These are phyloP conservation scores for Rhinocladiella mackenziei DNA, from an alignment of 2,329 filamentous ascomycete genomes.

Conservation along the genomic window DNA sequence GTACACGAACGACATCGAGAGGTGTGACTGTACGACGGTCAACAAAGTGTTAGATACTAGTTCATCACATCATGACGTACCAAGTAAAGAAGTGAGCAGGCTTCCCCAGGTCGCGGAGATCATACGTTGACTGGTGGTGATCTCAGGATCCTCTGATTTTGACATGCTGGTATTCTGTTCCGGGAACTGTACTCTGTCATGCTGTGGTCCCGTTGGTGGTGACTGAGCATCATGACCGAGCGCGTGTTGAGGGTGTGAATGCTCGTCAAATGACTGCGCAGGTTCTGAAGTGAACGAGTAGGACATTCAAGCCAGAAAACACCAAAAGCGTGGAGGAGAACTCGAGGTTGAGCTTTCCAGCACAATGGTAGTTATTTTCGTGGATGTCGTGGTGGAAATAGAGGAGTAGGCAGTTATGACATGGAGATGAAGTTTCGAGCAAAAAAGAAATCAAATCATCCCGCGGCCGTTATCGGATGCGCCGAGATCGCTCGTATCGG, in stretches of 20 bases:
- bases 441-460: slow-evolving; percentile 2
- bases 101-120: slow-evolving; percentile 87
- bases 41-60: slow-evolving; percentile 17
- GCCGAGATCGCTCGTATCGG: slow-evolving; percentile 2
- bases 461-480: slow-evolving; percentile 12
- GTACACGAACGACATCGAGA: slow-evolving; percentile 92
- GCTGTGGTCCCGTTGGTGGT: slow-evolving; percentile 24
- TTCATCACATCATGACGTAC: slow-evolving; percentile 50
- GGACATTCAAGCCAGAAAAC: slow-evolving; percentile 25
- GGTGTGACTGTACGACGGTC: slow-evolving; percentile 66
- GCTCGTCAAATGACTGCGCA: slow-evolving; percentile 23
- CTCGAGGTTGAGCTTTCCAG: neutral
- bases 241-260: slow-evolving; percentile 16
- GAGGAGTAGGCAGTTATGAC: neutral
- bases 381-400: neutral
- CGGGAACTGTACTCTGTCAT: slow-evolving; percentile 29
- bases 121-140: slow-evolving; percentile 88
- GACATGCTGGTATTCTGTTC: slow-evolving; percentile 25
- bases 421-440: slow-evolving; percentile 7
- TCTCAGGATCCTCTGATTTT: slow-evolving; percentile 42
- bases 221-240: slow-evolving; percentile 21
- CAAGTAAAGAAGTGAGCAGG: slow-evolving; percentile 79
- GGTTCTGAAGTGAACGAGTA: slow-evolving; percentile 21
- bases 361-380: neutral
- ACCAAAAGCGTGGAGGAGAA: neutral